A percentile compares a stretch with the other conserved stretches of the same genome.
These are phyloP conservation scores for Mucor saturninus DNA, from an alignment of 371 early-diverging fungal genomes.

Conservation along the genomic window DNA sequence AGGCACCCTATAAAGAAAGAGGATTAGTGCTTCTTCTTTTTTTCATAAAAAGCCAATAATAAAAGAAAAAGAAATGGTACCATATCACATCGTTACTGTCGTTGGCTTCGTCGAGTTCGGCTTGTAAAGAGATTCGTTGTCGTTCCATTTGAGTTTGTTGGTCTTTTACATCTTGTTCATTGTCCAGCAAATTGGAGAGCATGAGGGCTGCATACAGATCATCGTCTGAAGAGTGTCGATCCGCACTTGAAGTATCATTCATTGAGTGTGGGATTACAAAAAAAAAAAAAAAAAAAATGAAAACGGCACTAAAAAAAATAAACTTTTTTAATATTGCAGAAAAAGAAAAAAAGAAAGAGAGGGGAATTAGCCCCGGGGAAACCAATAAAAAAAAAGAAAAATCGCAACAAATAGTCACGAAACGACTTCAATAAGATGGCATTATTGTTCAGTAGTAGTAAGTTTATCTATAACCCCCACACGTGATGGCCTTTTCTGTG, in stretches of 20 bases:
- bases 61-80: slow-evolving; percentile 11
- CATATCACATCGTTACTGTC: slow-evolving; percentile 25
- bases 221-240: slow-evolving; percentile 12
- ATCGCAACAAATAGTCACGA: not conserved
- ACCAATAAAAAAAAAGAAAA: not conserved
- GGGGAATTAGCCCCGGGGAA: not conserved
- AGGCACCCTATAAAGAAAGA: slow-evolving; percentile 30
- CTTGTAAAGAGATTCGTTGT: not conserved
- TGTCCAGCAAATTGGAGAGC: slow-evolving; percentile 26
- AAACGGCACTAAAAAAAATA: not conserved
- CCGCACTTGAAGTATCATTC: slow-evolving; percentile 6
- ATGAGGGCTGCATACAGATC: slow-evolving; percentile 31
- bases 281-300: not conserved
- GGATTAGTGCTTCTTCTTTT: not conserved
- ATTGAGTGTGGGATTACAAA: not conserved
- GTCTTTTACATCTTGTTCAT: slow-evolving; percentile 13
- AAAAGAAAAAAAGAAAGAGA: not conserved
- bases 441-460: no score
- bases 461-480: no score
- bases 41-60: not conserved
- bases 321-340: not conserved
- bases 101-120: slow-evolving; percentile 5
- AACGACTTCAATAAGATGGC: not conserved
- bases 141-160: not conserved
- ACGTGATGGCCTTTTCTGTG: no score